Conservation (phyloP, 768 basidiomycete species). For the Suillus occidentalis region DNA sequence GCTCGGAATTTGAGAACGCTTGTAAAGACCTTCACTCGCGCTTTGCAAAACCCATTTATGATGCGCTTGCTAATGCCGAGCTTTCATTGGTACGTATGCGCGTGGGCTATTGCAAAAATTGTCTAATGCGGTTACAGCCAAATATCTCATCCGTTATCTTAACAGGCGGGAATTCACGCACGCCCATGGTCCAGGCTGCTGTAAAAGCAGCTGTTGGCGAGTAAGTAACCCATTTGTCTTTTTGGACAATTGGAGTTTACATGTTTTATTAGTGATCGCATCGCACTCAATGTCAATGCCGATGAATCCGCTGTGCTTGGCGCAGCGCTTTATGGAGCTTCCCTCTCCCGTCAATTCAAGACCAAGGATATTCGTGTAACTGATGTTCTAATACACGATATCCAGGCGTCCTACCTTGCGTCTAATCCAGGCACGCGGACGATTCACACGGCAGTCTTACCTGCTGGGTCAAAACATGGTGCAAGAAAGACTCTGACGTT, state of each 20-base stretch:
- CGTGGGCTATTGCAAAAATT: neutral
- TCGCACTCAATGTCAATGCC: constrained; percentile 93
- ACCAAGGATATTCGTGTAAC: constrained; percentile 89
- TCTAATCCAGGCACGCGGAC: constrained; percentile 56
- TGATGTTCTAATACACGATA: constrained; percentile 72
- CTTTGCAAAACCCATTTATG: constrained; percentile 71
- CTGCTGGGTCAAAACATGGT: constrained; percentile 71
- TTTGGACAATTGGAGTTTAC: neutral
- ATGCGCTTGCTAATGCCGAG: constrained; percentile 67
- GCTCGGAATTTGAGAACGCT: constrained; percentile 75
- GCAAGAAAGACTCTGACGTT: constrained; percentile 86
- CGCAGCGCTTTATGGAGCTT: constrained; percentile 90
- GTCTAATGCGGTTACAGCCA: constrained; percentile 42
- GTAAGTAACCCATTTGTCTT: constrained; percentile 39
- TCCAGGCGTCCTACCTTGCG: constrained; percentile 77
- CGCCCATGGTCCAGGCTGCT: constrained; percentile 88
- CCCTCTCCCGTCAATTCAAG: constrained; percentile 86
- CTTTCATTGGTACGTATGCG: constrained; percentile 54
- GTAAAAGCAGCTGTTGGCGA: constrained; percentile 78
- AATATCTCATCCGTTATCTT: constrained; percentile 88
- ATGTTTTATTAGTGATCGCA: constrained; percentile 56
- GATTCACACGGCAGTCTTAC: constrained; percentile 78
- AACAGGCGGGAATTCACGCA: constrained; percentile 87
- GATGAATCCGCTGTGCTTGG: constrained; percentile 95
- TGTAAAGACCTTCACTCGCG: constrained; percentile 63